A percentile compares a stretch with the other conserved stretches of the same genome.
These are phyloP conservation scores for Strobilomyces confusus DNA, from an alignment of 768 basidiomycete genomes.

Conservation along the genomic window DNA sequence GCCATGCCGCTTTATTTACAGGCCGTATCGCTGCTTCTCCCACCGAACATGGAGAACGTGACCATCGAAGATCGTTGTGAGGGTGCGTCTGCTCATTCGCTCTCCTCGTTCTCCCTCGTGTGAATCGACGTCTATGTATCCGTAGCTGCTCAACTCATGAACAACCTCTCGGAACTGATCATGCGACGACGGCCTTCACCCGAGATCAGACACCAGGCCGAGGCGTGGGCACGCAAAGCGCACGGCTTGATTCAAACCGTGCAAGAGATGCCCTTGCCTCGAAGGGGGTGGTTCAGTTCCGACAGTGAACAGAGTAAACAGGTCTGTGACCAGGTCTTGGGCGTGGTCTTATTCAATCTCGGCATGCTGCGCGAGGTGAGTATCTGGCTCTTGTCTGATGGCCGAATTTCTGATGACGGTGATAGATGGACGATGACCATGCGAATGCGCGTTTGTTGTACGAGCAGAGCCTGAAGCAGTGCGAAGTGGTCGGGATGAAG, in stretches of 20 bases:
- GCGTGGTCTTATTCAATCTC: constrained; percentile 58
- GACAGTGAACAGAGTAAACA: not conserved
- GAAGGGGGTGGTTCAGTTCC: not conserved
- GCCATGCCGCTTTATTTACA: constrained; percentile 74
- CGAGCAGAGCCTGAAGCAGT: constrained; percentile 30
- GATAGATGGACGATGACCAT: constrained; percentile 34
- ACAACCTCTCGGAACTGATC: constrained; percentile 41
- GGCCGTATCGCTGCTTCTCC: constrained; percentile 58
- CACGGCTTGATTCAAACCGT: constrained; percentile 6
- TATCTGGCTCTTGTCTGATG: not conserved
- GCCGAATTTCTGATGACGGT: not conserved
- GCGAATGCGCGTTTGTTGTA: constrained; percentile 29
- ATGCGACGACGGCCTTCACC: constrained; percentile 34
- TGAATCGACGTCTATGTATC: too few relatives aligned
- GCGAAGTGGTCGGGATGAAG: constrained; percentile 28
- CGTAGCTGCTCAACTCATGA: constrained; percentile 46
- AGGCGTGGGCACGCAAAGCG: constrained; percentile 59
- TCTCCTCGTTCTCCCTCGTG: not conserved
- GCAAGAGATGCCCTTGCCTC: not conserved
- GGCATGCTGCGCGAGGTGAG: constrained; percentile 49
- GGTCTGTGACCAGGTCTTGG: constrained; percentile 52
- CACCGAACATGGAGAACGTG: constrained; percentile 30
- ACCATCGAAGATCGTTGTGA: constrained; percentile 45
- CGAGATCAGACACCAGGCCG: constrained; percentile 42
- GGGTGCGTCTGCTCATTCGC: constrained; percentile 41